Conservation (phyloP, 495 filamentous ascomycete genomes). For the Darksidea phi region DNA sequence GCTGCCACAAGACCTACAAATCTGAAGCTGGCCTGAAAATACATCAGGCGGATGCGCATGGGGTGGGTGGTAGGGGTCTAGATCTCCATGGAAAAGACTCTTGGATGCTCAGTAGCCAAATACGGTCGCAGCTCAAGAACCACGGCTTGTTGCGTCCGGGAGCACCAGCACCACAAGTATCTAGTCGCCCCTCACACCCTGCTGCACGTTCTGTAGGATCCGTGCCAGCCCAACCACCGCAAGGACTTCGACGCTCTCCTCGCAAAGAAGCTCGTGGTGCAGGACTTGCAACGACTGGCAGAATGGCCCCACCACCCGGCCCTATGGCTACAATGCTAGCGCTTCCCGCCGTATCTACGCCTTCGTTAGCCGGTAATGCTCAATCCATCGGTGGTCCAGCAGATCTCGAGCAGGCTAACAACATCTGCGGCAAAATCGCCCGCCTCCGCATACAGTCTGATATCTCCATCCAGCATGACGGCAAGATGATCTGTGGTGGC, state of each 20-base stretch:
- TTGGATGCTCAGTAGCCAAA: background rate
- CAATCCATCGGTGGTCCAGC: background rate
- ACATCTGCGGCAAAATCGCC: constrained; percentile 13
- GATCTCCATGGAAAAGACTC: constrained; percentile 6
- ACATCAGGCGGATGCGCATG: constrained; percentile 7
- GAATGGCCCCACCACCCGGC: too few species aligned
- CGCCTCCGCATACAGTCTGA: constrained; percentile 19
- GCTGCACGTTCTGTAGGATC: background rate
- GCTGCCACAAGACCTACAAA: background rate
- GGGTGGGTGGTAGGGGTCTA: background rate
- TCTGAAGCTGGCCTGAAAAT: constrained; percentile 3
- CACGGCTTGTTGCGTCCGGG: background rate
- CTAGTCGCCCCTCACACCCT: background rate
- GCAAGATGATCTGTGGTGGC: constrained; percentile 8
- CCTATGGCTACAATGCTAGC: too few species aligned
- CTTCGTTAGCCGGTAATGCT: background rate
- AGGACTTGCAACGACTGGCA: too few species aligned
- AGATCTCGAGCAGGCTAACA: constrained; percentile 5
- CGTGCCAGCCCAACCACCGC: background rate
- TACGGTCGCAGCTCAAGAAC: background rate
- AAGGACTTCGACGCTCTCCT: too few species aligned
- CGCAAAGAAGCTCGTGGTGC: too few species aligned
- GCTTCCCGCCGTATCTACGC: background rate
- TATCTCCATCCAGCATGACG: constrained; percentile 10
- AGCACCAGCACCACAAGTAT: background rate